Percentiles rank a stretch among this genome's conserved stretches.
These are phyloP conservation scores for Schizosaccharomyces japonicus DNA, from an alignment of 805 yeast genomes.

Conservation along the genomic window DNA sequence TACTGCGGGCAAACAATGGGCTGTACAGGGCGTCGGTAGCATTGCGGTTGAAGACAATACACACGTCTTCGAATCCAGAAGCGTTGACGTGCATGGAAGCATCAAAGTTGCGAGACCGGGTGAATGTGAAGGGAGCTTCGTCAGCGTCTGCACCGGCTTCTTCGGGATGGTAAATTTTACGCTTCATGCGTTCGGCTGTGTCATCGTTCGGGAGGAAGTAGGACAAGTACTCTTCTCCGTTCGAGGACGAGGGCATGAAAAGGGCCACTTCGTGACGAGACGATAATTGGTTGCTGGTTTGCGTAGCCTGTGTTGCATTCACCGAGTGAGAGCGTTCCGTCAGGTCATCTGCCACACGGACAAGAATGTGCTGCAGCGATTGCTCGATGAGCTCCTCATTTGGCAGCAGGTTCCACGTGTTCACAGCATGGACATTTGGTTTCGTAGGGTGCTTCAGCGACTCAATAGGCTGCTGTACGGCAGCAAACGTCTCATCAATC, in stretches of 20 bases:
- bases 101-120: neutral
- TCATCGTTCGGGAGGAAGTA: constrained; percentile 15
- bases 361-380: constrained; percentile 37
- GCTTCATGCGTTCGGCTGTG: neutral
- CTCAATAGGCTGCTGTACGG: constrained; percentile 24
- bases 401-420: constrained; percentile 62
- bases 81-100: constrained; percentile 1
- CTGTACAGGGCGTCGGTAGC: constrained; percentile 42
- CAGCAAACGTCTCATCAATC: constrained; percentile 59
- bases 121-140: neutral
- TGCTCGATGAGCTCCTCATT: constrained; percentile 81
- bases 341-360: constrained; percentile 30
- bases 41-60: neutral
- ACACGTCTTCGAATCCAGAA: neutral
- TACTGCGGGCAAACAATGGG: constrained; percentile 55
- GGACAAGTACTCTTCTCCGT: constrained; percentile 24
- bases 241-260: constrained; percentile 9
- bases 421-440: constrained; percentile 46
- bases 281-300: constrained; percentile 9
- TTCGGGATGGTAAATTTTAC: neutral
- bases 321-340: constrained; percentile 15
- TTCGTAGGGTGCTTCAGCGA: constrained; percentile 55
- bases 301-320: constrained; percentile 21
- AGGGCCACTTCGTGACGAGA: constrained; percentile 1
- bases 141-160: neutral